Evolutionary conservation across 2,329 filamentous ascomycete species (phyloP), one percentile per base, ranked within the genome.

Genomic region (Xenoacremonium recifei): DNA sequence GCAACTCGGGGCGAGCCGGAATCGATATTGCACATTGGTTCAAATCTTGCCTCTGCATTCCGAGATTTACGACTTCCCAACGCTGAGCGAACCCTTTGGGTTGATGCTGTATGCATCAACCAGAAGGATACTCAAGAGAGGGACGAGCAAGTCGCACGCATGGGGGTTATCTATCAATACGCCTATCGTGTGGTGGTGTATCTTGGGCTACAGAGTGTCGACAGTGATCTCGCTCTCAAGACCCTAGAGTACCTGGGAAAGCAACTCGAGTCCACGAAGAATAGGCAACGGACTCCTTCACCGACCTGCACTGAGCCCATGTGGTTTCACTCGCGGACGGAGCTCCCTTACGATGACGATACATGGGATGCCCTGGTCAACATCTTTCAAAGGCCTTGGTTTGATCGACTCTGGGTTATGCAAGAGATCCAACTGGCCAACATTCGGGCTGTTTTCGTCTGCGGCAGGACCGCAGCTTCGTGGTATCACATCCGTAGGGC

Each of bases 361-460:
- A 39, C 23, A 3, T 35, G 23, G 23, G 2, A 19, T 6, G 23
- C 31, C 4, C 18, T 43, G 12, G 30, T 21, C 9, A 19, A 35
- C 6, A 5, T 39, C 11, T 4, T 30, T 2, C n/a, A 18, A 5
- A 21, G 35, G 5, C 15, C 29, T 11, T 43, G 21, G 20, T 35
- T 39, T 6, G 5, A 15, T 6, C 20, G 40, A 16, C 13, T 39
- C 4, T 43, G 31, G 40, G 35, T 39, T 30, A 6, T 39, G 4
- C 40, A 43, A 19, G 35, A 39, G 12, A 30, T 35, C 16, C 21
- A 23, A 5, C 30, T 43, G 4, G 13, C 40, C 12, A 39, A 34
- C 11, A 20, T 13, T 3, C 20, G 23, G 11, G 21, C 35, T 3
- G n/a, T 23, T 12, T 16, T 35, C 7, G n/a, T 35, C 12, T 39